Evolutionary conservation across 164 flowering plant species (phyloP), one percentile per base, ranked within the genome.

Genomic region (Stephania cephalantha): DNA sequence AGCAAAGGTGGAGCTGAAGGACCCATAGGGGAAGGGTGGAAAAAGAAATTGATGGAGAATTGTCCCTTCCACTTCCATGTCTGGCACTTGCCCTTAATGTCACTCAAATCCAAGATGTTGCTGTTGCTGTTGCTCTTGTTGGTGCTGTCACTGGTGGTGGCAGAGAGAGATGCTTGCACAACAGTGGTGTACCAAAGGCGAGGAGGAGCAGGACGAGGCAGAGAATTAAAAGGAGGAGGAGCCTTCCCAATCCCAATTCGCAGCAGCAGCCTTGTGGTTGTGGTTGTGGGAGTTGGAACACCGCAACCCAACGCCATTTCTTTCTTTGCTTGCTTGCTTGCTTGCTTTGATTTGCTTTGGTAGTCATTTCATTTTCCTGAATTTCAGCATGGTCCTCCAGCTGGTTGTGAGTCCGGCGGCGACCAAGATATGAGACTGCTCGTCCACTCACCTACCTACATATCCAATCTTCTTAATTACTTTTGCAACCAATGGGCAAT

Each of bases 41-140:
- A 84, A 63, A 90, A 83, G 87, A 88, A 94, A 69, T 86, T 94
- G 68, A 94, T 89, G 63, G 83, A 53, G 79, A 35, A 35, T 35
- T 88, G 77, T 29, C 88, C 92, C 77, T 82, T 89, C 98, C 98
- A 94, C 20, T 77, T 67, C 98, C 98, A 94, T 46, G 71, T 88
- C 6, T 67, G 77, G 84, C 83, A 86, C 30, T 68, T 79, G 46
- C 79, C 84, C 75, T 80, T 84, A 9, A 94, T 80, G 77, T 87
- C 85, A 7, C 55, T 67, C 82, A 86, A 61, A 73, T 79, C 88
- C 15, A 10, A 3, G 55, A 4, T 10, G 55, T 15, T 3, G 9
- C 53, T 48, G 53, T 0, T 3, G 53, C 53, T 50, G 55, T 0
- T 9, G 55, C 55, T 9, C 17, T 0, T 35, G 42, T 1, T 35